Conservation (phyloP, 2,329 filamentous ascomycete genomes). For the Calonectria hongkongensis region DNA sequence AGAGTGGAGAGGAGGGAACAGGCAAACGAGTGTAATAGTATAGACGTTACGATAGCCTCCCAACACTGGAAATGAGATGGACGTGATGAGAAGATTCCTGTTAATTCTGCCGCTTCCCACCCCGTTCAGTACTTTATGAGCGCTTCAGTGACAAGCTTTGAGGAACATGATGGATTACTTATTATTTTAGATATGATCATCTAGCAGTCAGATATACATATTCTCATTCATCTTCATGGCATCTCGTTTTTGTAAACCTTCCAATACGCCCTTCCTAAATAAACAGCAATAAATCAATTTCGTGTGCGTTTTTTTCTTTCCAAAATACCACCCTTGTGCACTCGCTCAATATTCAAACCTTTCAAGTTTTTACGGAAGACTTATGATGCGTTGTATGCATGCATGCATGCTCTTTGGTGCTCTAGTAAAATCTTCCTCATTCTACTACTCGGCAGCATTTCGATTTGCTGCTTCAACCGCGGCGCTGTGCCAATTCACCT, state of each 20-base stretch:
- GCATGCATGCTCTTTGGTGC: neutral
- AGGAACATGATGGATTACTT: slow-evolving; percentile 17
- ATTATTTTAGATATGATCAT: slow-evolving; percentile 29
- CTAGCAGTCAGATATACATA: slow-evolving; percentile 4
- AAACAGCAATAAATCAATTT: neutral
- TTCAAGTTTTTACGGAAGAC: neutral
- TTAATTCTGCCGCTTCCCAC: neutral
- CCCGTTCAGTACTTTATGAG: neutral
- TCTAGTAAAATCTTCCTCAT: neutral
- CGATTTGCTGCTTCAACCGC: slow-evolving; percentile 71
- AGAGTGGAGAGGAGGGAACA: slow-evolving; percentile 26
- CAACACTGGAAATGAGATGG: slow-evolving; percentile 29
- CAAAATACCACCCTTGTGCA: neutral
- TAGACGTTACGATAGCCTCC: slow-evolving; percentile 46
- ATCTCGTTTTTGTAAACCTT: slow-evolving; percentile 17
- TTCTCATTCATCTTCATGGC: slow-evolving; percentile 11
- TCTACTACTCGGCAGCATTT: slow-evolving; percentile 67
- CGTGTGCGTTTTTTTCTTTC: neutral
- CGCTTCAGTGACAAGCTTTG: neutral
- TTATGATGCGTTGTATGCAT: neutral
- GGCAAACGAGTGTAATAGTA: slow-evolving; percentile 47
- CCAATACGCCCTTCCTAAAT: neutral
- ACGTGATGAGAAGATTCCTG: slow-evolving; percentile 13
- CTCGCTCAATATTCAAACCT: neutral
- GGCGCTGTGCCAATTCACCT: slow-evolving; percentile 73